Evolutionary conservation across 2,329 filamentous ascomycete species (phyloP).

Genomic region (Phaeophleospora eucalypticola): DNA sequence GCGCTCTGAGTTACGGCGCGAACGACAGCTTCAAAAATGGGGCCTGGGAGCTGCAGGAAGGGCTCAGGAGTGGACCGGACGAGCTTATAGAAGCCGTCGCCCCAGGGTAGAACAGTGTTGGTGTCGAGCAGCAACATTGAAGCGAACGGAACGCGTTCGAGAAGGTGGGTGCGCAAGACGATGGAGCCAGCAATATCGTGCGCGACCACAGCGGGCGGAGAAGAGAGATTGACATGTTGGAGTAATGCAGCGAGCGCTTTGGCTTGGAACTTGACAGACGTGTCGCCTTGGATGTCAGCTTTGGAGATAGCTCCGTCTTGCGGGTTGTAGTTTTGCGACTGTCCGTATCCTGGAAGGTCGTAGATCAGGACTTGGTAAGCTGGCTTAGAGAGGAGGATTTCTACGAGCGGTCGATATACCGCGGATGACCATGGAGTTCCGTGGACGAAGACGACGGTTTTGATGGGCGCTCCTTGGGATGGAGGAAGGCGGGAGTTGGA

Average conservation of each 20-base stretch:
- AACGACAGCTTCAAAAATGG: no score
- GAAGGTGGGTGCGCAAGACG: no score
- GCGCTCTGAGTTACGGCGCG: no score
- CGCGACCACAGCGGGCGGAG: slow-evolving; percentile 38
- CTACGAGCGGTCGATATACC: slow-evolving; percentile 38
- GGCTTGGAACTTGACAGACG: slow-evolving; percentile 38
- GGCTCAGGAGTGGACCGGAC: no score
- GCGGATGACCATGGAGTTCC: slow-evolving; percentile 47
- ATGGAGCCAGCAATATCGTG: no score
- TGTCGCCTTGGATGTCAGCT: slow-evolving; percentile 30
- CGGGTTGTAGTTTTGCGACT: slow-evolving; percentile 28
- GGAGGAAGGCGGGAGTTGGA: slow-evolving; percentile 23
- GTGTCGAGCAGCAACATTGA: no score
- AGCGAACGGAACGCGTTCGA: no score
- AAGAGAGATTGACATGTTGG: slow-evolving; percentile 29
- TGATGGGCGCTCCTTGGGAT: slow-evolving; percentile 23
- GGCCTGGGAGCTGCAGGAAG: no score
- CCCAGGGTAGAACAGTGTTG: no score
- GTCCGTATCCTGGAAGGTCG: slow-evolving; percentile 46
- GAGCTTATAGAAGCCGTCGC: no score
- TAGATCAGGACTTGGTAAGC: slow-evolving; percentile 42
- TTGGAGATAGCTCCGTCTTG: slow-evolving; percentile 19
- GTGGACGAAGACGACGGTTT: slow-evolving; percentile 44
- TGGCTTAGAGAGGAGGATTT: slow-evolving; percentile 32
- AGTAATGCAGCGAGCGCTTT: slow-evolving; percentile 39